Base-by-base conservation (phyloP, 257 asterid species). In the Solanum lycopersicoides region DNA sequence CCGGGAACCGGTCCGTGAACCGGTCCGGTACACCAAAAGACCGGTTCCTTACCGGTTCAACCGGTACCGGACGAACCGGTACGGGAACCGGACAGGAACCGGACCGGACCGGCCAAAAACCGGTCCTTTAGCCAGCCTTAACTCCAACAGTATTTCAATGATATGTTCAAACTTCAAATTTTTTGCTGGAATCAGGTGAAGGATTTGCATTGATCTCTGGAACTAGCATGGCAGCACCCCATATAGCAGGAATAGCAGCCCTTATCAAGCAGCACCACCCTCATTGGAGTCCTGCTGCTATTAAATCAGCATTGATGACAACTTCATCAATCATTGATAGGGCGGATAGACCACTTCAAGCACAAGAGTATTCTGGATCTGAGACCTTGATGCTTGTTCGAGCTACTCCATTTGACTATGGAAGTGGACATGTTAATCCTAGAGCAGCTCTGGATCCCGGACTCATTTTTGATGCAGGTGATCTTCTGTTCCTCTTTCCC, bases 211-310 rank as follows among this genome's bases (percentile, higher is more conserved):
- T 94, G 95, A 91, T 94, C 88, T 94, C 98, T 30, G 98, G 98
- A 59, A 94, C 98, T 37, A 94, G 98, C 95, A 94, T 94, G 98
- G 98, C 98, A 73, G 95, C 98, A 16, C 97, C 98, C 32, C 98
- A 94, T 83, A 93, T 94, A 82, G 95, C 98, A 25, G 98, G 98
- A 88, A 94, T 94, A 88, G 97, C 98, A 68, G 95, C 98, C 89
- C 96, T 94, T 30, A 87, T 94, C 91, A 94, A 94, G 89, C 96
- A 93, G 88, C 94, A 93, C 87, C 91, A 94, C 87, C 98, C 96
- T 90, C 98, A 88, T 84, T 95, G 98, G 98, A 95, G 98, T 82
- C 98, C 98, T 37, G 95, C 96, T 73, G 96, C 98, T 74, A 93
- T 94, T 37, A 94, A 93, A 88, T 94, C 98, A 25, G 95, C 98